Base-by-base conservation (phyloP, 208 protist genomes). In the Leishmania tarentolae region DNA sequence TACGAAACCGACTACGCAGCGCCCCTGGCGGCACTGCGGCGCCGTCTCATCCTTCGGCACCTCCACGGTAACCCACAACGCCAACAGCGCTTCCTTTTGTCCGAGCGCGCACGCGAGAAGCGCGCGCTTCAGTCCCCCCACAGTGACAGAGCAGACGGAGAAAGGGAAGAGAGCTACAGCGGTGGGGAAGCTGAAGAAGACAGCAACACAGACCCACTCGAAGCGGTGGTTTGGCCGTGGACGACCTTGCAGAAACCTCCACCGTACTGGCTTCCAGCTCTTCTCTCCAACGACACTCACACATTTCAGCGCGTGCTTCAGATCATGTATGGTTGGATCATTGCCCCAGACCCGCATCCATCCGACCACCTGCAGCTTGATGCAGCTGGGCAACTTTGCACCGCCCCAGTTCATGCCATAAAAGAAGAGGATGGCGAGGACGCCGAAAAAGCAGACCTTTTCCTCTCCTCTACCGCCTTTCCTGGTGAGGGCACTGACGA, bases 311-410 rank as follows among this genome's bases (percentile, higher is more conserved):
- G 86, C 17, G 81, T 85, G 13, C 68, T 93, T 47, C 72, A 80
- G n/a, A 69, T 79, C 50, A 97, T 97, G 91, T 97, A 92, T 71
- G 93, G 93, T 28, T 95, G 90, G 85, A 82, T 86, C 24, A 85
- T 93, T 21, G 73, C 77, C 13, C 91, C 91, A 21, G 75, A 83
- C 31, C 70, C 82, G 73, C 88, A 81, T 72, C 81, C 86, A 19
- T 47, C 76, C 21, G 79, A 85, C 50, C 52, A 52, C 46, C 78
- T 88, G 73, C 85, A 65, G 44, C 52, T 81, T 35, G 66, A 82
- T 37, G 35, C 74, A 2, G 53, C 53, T 24, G 79, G 79, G 8
- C 70, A 73, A 52, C 80, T 83, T 11, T 59, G 78, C 61, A 77
- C 44, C 28, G 71, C 76, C 44, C 40, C 42, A 37, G 42, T 61